Evolutionary conservation across 176 grass and related monocot genomes (phyloP).

Genomic region (Aegilops bicornis): DNA sequence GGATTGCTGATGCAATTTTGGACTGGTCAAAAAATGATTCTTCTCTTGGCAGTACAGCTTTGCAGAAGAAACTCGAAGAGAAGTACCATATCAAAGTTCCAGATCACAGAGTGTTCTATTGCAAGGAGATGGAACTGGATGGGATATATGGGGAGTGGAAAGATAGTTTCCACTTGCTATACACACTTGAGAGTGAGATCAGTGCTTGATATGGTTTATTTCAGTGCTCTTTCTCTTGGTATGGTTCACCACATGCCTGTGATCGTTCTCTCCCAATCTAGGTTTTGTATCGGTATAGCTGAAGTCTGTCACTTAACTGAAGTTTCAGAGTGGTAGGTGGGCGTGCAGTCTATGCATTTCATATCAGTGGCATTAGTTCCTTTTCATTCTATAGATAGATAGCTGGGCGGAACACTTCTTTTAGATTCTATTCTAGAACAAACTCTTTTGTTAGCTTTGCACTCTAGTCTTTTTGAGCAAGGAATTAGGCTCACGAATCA

Average conservation of each 20-base stretch:
- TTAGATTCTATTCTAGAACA: conserved; percentile 8
- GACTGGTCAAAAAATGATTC: not conserved
- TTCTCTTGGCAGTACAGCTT: not conserved
- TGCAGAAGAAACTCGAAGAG: not conserved
- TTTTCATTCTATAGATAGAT: conserved; percentile 1
- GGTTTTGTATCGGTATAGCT: not conserved
- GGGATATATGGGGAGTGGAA: not conserved
- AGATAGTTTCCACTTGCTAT: not conserved
- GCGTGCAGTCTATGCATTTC: not conserved
- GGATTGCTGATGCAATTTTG: not conserved
- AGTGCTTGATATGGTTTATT: not conserved
- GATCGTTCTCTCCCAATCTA: not conserved
- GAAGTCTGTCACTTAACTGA: not conserved
- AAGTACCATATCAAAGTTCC: not conserved
- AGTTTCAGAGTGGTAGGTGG: not conserved
- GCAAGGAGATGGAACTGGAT: not conserved
- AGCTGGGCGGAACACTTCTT: not conserved
- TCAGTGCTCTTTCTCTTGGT: not conserved
- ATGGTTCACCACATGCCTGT: not conserved
- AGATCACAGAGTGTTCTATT: not conserved
- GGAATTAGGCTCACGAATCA: not conserved
- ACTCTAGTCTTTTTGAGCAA: not conserved
- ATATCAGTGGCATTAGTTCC: not conserved
- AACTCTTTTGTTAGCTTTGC: not conserved
- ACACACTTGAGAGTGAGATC: not conserved